Evolutionary conservation across 371 early-diverging fungal genomes (phyloP).

Genomic region (Haplosporangium sp.): DNA sequence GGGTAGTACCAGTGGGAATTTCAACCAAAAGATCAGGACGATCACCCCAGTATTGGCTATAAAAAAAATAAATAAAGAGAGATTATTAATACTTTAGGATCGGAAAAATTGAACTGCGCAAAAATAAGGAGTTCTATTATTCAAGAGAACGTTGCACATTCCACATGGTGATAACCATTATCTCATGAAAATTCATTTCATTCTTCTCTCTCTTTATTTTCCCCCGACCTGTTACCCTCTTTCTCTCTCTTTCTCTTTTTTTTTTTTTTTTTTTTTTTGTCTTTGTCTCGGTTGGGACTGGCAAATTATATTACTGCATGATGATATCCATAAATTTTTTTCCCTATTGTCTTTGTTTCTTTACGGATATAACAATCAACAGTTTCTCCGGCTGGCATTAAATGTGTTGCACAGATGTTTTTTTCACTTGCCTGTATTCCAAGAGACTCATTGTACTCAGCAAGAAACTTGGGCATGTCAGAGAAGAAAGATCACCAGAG

Average conservation of each 20-base stretch:
- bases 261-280: too few species aligned
- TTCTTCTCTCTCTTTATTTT: too few species aligned
- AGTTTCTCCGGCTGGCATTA: slow-evolving; percentile 25
- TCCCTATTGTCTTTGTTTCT: slow-evolving; percentile 56
- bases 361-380: slow-evolving; percentile 32
- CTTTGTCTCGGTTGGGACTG: background rate
- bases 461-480: slow-evolving; percentile 85
- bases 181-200: too few species aligned
- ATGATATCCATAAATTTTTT: background rate
- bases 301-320: background rate
- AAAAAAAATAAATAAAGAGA: background rate
- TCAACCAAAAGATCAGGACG: slow-evolving; percentile 76
- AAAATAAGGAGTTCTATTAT: too few species aligned
- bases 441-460: slow-evolving; percentile 80
- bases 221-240: too few species aligned
- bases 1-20: slow-evolving; percentile 66
- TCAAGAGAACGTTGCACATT: too few species aligned
- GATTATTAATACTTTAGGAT: too few species aligned
- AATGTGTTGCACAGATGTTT: background rate
- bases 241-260: too few species aligned
- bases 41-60: slow-evolving; percentile 81
- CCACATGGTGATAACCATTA: too few species aligned
- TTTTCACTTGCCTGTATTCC: slow-evolving; percentile 78
- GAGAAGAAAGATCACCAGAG: slow-evolving; percentile 81
- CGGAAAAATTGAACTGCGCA: too few species aligned